phyloP scores from a whole-genome alignment of 352 stramenopile species.

The Peronospora farinosa region DNA sequence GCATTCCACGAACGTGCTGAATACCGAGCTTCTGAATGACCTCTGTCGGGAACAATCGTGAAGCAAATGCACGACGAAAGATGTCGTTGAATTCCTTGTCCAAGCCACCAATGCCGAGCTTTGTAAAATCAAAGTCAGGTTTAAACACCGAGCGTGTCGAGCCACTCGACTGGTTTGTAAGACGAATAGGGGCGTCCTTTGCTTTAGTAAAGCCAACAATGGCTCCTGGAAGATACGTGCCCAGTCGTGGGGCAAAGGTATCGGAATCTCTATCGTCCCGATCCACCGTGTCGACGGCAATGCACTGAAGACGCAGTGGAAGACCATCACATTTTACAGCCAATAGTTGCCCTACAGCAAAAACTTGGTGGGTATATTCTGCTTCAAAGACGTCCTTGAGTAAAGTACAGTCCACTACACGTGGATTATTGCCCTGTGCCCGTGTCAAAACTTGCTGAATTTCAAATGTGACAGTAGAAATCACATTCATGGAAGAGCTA shows the following conservation, averaged over 20 bases:
- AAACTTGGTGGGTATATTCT: slow-evolving; percentile 69
- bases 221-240: slow-evolving; percentile 53
- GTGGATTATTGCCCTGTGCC: slow-evolving; percentile 49
- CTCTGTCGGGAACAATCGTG: slow-evolving; percentile 93
- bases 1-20: slow-evolving; percentile 95
- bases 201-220: slow-evolving; percentile 76
- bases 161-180: slow-evolving; percentile 76
- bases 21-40: slow-evolving; percentile 97
- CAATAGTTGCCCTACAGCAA: slow-evolving; percentile 68
- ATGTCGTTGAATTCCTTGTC: slow-evolving; percentile 99
- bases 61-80: slow-evolving; percentile 98
- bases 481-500: slow-evolving; percentile 31
- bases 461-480: slow-evolving; percentile 76
- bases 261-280: slow-evolving; percentile 23
- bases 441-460: slow-evolving; percentile 71
- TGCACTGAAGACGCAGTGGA: slow-evolving; percentile 61
- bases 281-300: slow-evolving; percentile 50
- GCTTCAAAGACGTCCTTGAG: slow-evolving; percentile 66
- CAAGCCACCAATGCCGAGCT: slow-evolving; percentile 97
- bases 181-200: slow-evolving; percentile 67
- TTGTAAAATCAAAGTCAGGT: slow-evolving; percentile 97
- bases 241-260: slow-evolving; percentile 32
- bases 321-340: slow-evolving; percentile 55
- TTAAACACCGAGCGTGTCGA: slow-evolving; percentile 88
- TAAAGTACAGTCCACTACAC: slow-evolving; percentile 64